A percentile compares a stretch with the other conserved stretches of the same genome.
phyloP scores from a whole-genome alignment of 768 basidiomycete genomes.

The Zangia roseola region DNA sequence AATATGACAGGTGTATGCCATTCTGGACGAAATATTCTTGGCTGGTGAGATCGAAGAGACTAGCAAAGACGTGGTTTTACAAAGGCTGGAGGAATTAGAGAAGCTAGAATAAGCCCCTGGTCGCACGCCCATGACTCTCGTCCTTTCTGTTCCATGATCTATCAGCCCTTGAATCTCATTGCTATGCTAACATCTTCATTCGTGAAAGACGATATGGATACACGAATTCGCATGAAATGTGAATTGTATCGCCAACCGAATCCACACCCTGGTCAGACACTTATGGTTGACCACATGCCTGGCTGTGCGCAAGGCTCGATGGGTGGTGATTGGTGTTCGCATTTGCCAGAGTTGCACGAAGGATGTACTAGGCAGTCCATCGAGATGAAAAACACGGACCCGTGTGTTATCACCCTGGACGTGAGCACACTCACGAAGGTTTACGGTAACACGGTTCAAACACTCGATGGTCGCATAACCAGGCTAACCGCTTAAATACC shows the following conservation, averaged over 20 bases:
- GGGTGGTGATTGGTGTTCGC: background rate
- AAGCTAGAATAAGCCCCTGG: slow-evolving; percentile 68
- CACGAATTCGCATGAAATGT: background rate
- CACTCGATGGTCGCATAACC: background rate
- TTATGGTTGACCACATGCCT: background rate
- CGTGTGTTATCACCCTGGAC: background rate
- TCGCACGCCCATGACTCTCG: slow-evolving; percentile 4
- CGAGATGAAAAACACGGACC: background rate
- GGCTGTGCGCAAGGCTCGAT: background rate
- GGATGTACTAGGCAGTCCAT: background rate
- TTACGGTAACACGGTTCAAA: background rate
- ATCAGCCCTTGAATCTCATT: slow-evolving; percentile 6
- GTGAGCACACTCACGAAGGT: slow-evolving; percentile 3
- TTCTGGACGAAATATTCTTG: slow-evolving; percentile 96
- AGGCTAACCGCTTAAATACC: too few relatives aligned
- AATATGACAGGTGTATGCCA: slow-evolving; percentile 81
- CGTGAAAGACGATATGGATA: slow-evolving; percentile 1
- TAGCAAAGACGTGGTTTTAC: slow-evolving; percentile 91
- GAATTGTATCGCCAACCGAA: background rate
- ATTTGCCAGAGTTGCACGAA: background rate
- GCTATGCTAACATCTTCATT: slow-evolving; percentile 11
- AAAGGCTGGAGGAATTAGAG: slow-evolving; percentile 88
- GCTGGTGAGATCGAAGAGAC: slow-evolving; percentile 99
- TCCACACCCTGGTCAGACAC: background rate
- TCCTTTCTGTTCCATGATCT: slow-evolving; percentile 5